A percentile compares a stretch with the other conserved stretches of the same genome.
Conservation (phyloP, 2,329 filamentous ascomycete genomes). For the Aureobasidium subglaciale region DNA sequence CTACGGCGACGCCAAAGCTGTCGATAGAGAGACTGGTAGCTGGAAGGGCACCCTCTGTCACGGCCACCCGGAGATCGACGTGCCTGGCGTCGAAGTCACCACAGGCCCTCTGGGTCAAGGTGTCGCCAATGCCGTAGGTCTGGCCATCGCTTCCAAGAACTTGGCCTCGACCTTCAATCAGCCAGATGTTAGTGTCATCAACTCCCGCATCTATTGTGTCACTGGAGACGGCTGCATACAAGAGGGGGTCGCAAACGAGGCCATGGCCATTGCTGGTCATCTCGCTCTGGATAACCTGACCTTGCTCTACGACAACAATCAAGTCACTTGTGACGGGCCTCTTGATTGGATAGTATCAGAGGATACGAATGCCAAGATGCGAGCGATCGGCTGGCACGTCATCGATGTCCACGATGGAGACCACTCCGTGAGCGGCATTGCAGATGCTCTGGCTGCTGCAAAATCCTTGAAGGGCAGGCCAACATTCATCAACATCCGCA, state of each 20-base stretch:
- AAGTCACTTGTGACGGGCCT: constrained; percentile 52
- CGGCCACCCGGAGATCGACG: constrained; percentile 52
- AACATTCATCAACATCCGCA: constrained; percentile 52
- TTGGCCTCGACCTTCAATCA: constrained; percentile 49
- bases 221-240: constrained; percentile 53
- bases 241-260: constrained; percentile 52
- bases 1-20: constrained; percentile 39
- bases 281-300: constrained; percentile 50
- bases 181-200: constrained; percentile 42
- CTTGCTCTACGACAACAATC: constrained; percentile 56
- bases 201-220: constrained; percentile 51
- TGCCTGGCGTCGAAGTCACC: constrained; percentile 52
- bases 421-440: constrained; percentile 44
- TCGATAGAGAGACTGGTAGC: constrained; percentile 30
- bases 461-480: constrained; percentile 42
- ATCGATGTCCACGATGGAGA: constrained; percentile 48
- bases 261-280: constrained; percentile 51
- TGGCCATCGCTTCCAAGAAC: constrained; percentile 53
- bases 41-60: constrained; percentile 39
- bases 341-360: constrained; percentile 50
- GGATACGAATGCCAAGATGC: constrained; percentile 53
- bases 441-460: constrained; percentile 41
- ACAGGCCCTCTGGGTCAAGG: constrained; percentile 55
- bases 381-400: constrained; percentile 50
- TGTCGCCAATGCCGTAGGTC: constrained; percentile 53